Conservation (phyloP, 2,329 filamentous ascomycete species). For the Penicillium sp. region DNA sequence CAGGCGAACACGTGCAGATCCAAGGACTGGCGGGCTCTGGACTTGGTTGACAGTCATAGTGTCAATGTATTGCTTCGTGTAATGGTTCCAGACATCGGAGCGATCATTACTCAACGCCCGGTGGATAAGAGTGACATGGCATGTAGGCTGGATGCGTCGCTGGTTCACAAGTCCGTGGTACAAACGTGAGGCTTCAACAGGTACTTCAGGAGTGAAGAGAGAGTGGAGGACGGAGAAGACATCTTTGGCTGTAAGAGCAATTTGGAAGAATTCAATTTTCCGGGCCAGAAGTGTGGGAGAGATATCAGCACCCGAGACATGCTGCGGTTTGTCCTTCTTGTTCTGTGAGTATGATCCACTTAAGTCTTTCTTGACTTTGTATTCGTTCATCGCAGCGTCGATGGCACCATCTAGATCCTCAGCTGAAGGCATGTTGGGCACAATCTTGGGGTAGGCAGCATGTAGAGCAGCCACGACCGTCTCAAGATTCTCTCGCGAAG, state of each 20-base stretch:
- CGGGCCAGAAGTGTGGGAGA: constrained; percentile 45
- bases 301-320: constrained; percentile 20
- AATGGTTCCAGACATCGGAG: constrained; percentile 73
- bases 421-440: constrained; percentile 64
- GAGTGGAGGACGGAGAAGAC: constrained; percentile 65
- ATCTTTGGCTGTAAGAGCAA: constrained; percentile 54
- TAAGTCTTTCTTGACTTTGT: constrained; percentile 75
- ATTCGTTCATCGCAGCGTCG: constrained; percentile 70
- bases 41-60: constrained; percentile 31
- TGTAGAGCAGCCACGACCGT: constrained; percentile 71
- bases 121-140: constrained; percentile 95
- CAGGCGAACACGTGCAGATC: constrained; percentile 51
- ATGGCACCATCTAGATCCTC: constrained; percentile 81
- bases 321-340: constrained; percentile 35
- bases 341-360: constrained; percentile 47
- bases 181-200: constrained; percentile 61
- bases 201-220: constrained; percentile 60
- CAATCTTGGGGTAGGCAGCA: constrained; percentile 73
- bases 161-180: constrained; percentile 74
- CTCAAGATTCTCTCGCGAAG: constrained; percentile 86
- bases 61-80: constrained; percentile 59
- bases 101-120: constrained; percentile 62
- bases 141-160: constrained; percentile 76
- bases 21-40: constrained; percentile 33
- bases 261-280: constrained; percentile 67